Evolutionary conservation across 1,139 yeast species (phyloP).

Genomic region (Wickerhamiella pararugosa): DNA sequence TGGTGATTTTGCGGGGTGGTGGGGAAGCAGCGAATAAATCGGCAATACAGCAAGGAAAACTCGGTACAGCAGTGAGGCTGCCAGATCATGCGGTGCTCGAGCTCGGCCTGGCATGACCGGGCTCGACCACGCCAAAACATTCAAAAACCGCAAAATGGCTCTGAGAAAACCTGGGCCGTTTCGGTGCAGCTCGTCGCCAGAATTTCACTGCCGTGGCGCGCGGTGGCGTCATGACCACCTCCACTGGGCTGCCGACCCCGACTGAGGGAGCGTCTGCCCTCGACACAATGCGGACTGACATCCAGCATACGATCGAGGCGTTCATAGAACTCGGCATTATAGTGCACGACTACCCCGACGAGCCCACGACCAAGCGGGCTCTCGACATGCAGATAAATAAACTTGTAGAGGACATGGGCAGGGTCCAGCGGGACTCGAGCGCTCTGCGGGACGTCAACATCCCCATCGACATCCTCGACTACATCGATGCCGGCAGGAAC

Average conservation of each 20-base stretch:
- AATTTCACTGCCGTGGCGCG: too few species aligned
- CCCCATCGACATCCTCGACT: conserved; percentile 24
- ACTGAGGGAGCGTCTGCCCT: conserved; percentile 10
- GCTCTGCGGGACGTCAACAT: conserved; percentile 14
- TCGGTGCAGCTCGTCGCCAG: too few species aligned
- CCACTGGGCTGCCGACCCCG: conserved; percentile 13
- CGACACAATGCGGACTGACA: conserved; percentile 21
- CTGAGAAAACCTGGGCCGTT: too few species aligned
- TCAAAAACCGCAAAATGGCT: too few species aligned
- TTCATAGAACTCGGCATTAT: conserved; percentile 79
- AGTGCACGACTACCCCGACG: conserved; percentile 87
- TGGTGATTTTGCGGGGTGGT: too few species aligned
- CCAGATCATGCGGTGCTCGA: too few species aligned
- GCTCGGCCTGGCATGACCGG: too few species aligned
- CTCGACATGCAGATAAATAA: conserved; percentile 21
- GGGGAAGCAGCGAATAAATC: too few species aligned
- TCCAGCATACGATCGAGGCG: conserved; percentile 65
- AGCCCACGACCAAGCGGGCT: conserved; percentile 47
- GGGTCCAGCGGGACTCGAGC: conserved; percentile 14
- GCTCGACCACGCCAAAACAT: too few species aligned
- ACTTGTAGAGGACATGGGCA: conserved; percentile 14
- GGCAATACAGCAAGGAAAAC: too few species aligned
- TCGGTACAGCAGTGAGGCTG: too few species aligned
- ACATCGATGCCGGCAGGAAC: conserved; percentile 90
- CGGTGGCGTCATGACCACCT: too few species aligned